Base-by-base conservation (phyloP, 768 basidiomycete genomes). In the Tulasnella sp. region DNA sequence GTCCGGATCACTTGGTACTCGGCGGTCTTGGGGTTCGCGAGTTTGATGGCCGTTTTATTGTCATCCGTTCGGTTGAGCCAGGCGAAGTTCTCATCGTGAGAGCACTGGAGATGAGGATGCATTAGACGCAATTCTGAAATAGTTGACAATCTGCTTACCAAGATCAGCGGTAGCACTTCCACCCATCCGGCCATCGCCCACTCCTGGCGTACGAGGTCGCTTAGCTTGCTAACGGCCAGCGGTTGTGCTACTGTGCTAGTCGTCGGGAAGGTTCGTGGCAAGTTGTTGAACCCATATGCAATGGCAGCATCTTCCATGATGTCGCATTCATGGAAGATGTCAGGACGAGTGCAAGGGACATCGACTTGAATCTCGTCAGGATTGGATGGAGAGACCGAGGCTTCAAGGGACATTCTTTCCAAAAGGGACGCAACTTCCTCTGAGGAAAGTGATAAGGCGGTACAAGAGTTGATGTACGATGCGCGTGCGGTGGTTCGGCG, bases 1-100 rank as follows among this genome's bases (percentile, higher is more conserved):
- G 98, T 98, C 80, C 98, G 93, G 67, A 99, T 95, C 78, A 99
- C 93, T 85, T 99, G 98, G 86, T 98, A 99, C 84, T 99, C 98
- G 80, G 95, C 89, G 32, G 98, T 95, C 86, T 98, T 98, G 0
- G 98, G 98, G 85, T 99, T 99, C 78, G 93, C 95, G 79, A 99
- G 94, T 81, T 92, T 93, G 80, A 99, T 91, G 0, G 93, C 97
- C 29, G 89, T 88, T 46, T 89, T 89, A 55, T 91, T 91, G 80
- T 94, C 92, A 84, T 99, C 97, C 40, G 86, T 82, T 79, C 91
- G 92, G 86, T 98, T 98, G 80, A 99, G 87, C 87, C 91, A 96
- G 73, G 90, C 92, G 83, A 98, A 99, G 86, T 98, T 99, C 86
- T 99, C 98, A 84, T 98, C 97, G 82, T 96, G 95, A 15, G 97